Evolutionary conservation across 2,329 filamentous ascomycete genomes (phyloP).

Genomic region (Daldinia eschscholtzii): DNA sequence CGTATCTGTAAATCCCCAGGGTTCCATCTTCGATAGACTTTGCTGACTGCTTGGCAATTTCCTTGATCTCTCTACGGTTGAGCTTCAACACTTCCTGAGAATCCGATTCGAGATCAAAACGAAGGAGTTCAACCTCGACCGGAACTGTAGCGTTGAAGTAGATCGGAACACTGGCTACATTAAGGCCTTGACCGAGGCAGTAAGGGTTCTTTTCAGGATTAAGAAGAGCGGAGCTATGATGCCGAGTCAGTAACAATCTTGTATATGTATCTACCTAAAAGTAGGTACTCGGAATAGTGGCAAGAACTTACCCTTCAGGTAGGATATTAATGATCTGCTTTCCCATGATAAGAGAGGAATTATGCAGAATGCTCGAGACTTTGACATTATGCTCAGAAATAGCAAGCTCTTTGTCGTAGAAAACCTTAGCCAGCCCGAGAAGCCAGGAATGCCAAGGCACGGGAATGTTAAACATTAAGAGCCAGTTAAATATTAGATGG

Average conservation of each 20-base stretch:
- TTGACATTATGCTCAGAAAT: conserved; percentile 96
- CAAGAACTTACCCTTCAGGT: conserved; percentile 78
- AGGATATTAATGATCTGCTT: conserved; percentile 98
- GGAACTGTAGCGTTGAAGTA: conserved; percentile 95
- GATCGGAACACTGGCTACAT: conserved; percentile 78
- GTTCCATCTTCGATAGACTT: conserved; percentile 74
- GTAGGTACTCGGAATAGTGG: not conserved
- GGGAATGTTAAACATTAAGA: conserved; percentile 93
- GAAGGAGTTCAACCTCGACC: conserved; percentile 87
- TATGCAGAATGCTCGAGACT: conserved; percentile 86
- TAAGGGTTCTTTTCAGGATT: conserved; percentile 86
- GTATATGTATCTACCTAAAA: not conserved
- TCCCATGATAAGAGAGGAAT: conserved; percentile 92
- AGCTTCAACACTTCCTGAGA: conserved; percentile 84
- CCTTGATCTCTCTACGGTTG: conserved; percentile 77
- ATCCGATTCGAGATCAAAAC: conserved; percentile 85
- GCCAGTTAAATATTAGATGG: conserved; percentile 81
- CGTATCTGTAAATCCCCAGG: conserved; percentile 73
- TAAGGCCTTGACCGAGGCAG: conserved; percentile 77
- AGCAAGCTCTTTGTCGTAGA: conserved; percentile 93
- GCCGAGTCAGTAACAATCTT: conserved; percentile 48
- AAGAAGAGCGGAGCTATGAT: conserved; percentile 78
- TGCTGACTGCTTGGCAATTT: conserved; percentile 76
- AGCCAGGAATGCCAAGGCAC: conserved; percentile 82
- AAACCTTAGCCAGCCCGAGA: conserved; percentile 78